Evolutionary conservation across 805 yeast species (phyloP).

Genomic region (Helenozyma baotianmanensis): DNA sequence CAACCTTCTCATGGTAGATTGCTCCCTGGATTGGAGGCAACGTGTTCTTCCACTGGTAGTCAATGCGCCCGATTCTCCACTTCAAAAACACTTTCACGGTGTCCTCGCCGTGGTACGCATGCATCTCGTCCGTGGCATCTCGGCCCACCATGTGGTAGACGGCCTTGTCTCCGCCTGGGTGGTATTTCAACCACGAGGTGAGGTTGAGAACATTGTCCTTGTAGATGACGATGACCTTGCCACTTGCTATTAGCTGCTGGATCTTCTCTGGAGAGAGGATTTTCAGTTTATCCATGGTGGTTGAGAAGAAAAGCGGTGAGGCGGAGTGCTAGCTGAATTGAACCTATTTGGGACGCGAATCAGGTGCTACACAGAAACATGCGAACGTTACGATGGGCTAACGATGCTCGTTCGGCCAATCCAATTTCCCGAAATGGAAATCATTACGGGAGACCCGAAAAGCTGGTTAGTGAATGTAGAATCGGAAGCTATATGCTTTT

Average conservation of each 20-base stretch:
- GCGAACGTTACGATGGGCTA: too few species aligned
- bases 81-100: conserved; percentile 47
- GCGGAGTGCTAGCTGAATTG: too few species aligned
- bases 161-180: conserved; percentile 90
- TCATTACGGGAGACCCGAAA: too few species aligned
- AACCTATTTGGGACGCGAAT: not conserved
- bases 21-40: conserved; percentile 92
- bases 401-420: too few species aligned
- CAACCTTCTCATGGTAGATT: conserved; percentile 18
- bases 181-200: conserved; percentile 65
- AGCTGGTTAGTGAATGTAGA: too few species aligned
- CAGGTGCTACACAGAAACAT: too few species aligned
- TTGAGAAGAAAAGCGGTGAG: too few species aligned
- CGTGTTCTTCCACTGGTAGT: conserved; percentile 64
- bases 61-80: conserved; percentile 64
- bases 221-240: conserved; percentile 68
- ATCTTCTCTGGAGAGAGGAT: conserved; percentile 33
- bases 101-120: conserved; percentile 69
- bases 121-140: conserved; percentile 89
- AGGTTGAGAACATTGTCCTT: conserved; percentile 57
- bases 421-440: too few species aligned
- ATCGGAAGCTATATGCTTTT: too few species aligned
- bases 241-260: conserved; percentile 57
- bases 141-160: conserved; percentile 81
- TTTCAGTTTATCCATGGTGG: conserved; percentile 4